Evolutionary conservation across 768 basidiomycete species (phyloP).

Genomic region (Kwoniella bestiolae): DNA sequence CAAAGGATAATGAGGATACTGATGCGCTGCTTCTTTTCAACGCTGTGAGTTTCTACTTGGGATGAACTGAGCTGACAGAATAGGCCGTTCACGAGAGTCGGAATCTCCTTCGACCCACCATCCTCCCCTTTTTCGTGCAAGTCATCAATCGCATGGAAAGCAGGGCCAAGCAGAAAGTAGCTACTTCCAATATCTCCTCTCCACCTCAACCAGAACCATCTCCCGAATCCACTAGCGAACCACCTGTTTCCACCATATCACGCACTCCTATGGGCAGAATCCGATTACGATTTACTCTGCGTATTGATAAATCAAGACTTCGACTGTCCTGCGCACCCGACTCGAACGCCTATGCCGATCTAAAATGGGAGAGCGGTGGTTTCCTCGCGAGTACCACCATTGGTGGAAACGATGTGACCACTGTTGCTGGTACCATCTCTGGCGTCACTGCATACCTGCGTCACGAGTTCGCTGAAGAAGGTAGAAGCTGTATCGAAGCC

Average conservation of each 20-base stretch:
- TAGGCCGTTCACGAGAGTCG: conserved; percentile 74
- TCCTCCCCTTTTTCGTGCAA: conserved; percentile 83
- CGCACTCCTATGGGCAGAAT: conserved; percentile 61
- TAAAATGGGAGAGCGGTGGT: conserved; percentile 94
- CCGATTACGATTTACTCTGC: conserved; percentile 81
- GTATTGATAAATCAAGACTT: conserved; percentile 86
- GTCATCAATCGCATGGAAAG: conserved; percentile 71
- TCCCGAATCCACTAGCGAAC: conserved; percentile 4
- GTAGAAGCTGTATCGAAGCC: conserved; percentile 66
- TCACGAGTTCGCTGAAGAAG: conserved; percentile 60
- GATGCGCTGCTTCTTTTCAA: conserved; percentile 74
- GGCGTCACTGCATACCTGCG: conserved; percentile 80
- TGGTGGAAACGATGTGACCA: conserved; percentile 67
- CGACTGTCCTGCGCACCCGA: conserved; percentile 87
- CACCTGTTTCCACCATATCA: conserved; percentile 4
- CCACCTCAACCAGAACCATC: conserved; percentile 1
- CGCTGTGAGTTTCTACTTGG: conserved; percentile 61
- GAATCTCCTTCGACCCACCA: conserved; percentile 77
- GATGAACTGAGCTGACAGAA: conserved; percentile 6
- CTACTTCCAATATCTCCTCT: not conserved
- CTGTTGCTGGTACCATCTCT: conserved; percentile 77
- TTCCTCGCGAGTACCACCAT: conserved; percentile 80
- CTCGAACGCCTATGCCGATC: conserved; percentile 84
- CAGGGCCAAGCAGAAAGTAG: conserved; percentile 63
- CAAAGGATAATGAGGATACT: conserved; percentile 10